These are phyloP conservation scores for Pythium dissimile DNA, from an alignment of 352 stramenopile genomes.

Conservation along the genomic window DNA sequence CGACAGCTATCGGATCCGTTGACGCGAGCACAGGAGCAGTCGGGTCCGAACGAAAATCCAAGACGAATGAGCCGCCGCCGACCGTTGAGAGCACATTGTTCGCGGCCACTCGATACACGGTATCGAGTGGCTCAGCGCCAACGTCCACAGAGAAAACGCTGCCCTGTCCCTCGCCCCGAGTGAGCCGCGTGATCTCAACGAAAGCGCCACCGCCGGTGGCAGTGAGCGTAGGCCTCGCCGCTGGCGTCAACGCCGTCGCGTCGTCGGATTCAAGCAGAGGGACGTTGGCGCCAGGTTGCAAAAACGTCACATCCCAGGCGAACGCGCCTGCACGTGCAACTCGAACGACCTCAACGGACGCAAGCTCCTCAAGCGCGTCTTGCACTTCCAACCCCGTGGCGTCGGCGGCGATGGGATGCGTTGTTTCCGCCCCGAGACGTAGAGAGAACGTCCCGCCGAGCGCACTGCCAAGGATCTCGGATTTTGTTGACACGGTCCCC, in stretches of 20 bases:
- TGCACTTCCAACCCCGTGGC: slow-evolving; percentile 24
- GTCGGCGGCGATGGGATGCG: not conserved
- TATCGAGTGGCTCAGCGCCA: slow-evolving; percentile 18
- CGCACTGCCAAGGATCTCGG: not conserved
- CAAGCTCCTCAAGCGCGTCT: slow-evolving; percentile 31
- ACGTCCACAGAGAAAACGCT: slow-evolving; percentile 25
- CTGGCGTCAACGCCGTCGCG: not conserved
- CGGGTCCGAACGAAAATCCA: slow-evolving; percentile 22
- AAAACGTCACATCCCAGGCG: slow-evolving; percentile 41
- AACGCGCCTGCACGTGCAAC: slow-evolving; percentile 6
- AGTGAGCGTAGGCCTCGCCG: slow-evolving; percentile 11
- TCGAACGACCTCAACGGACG: slow-evolving; percentile 19
- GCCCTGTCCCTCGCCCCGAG: slow-evolving; percentile 25
- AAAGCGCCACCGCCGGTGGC: not conserved
- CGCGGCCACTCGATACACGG: slow-evolving; percentile 24
- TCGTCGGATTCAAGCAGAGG: slow-evolving; percentile 23
- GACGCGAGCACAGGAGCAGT: slow-evolving; percentile 3
- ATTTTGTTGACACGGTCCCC: not conserved
- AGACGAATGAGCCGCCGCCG: slow-evolving; percentile 19
- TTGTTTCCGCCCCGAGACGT: slow-evolving; percentile 18
- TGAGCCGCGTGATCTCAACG: slow-evolving; percentile 20
- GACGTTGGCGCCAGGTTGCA: slow-evolving; percentile 24
- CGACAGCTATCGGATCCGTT: slow-evolving; percentile 23
- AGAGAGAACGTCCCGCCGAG: slow-evolving; percentile 31
- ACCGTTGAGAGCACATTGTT: not conserved